Evolutionary conservation across 2,329 filamentous ascomycete genomes (phyloP).

Genomic region (Penicillium sp.): DNA sequence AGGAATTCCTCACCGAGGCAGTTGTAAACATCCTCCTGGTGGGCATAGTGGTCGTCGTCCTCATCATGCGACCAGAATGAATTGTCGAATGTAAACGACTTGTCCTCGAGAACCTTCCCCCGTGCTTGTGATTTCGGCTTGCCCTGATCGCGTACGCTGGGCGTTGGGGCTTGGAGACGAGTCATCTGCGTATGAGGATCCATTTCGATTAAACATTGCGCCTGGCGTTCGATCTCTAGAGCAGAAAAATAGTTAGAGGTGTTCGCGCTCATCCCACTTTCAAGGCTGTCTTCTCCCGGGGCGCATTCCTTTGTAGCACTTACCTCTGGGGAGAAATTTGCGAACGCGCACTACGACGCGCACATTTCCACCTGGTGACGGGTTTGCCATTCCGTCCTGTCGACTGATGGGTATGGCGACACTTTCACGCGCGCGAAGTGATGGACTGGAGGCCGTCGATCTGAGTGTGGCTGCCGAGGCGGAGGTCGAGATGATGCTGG

Average conservation of each 20-base stretch:
- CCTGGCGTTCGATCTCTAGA: conserved; percentile 73
- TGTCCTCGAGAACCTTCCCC: conserved; percentile 74
- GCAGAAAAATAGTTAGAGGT: no score
- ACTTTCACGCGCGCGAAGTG: conserved; percentile 69
- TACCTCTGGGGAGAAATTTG: conserved; percentile 75
- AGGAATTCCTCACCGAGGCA: conserved; percentile 93
- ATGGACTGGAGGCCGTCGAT: conserved; percentile 75
- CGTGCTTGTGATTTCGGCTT: conserved; percentile 63
- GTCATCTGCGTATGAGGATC: conserved; percentile 82
- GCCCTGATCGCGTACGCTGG: conserved; percentile 49
- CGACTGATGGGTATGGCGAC: conserved; percentile 54
- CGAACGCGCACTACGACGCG: conserved; percentile 77
- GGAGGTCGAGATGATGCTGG: conserved; percentile 37
- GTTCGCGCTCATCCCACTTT: no score
- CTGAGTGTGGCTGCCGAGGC: conserved; percentile 36
- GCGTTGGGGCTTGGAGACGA: conserved; percentile 68
- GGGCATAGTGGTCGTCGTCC: conserved; percentile 78
- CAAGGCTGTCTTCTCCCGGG: neutral
- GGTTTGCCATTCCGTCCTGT: conserved; percentile 46
- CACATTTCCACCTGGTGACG: conserved; percentile 69
- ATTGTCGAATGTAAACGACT: conserved; percentile 92
- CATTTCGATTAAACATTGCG: conserved; percentile 88
- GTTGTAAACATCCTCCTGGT: conserved; percentile 91
- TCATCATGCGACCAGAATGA: conserved; percentile 95
- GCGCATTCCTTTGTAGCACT: conserved; percentile 13